Percentiles rank a stretch among this genome's conserved stretches.
Conservation (phyloP, 768 basidiomycete species). For the Nevesoporus exiguus region DNA sequence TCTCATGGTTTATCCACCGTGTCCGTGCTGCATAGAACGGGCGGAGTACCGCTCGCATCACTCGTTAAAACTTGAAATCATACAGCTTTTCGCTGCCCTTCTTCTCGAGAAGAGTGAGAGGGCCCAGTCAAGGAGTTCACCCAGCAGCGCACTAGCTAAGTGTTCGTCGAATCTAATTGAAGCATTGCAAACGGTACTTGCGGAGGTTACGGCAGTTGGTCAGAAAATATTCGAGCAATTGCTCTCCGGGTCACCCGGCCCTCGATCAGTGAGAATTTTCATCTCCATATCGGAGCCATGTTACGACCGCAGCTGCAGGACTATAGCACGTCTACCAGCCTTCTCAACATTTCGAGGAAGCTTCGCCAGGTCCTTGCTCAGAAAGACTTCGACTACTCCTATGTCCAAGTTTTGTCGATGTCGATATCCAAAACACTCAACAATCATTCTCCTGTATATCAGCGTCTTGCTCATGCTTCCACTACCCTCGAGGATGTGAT, state of each 20-base stretch:
- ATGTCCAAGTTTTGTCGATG: conserved; percentile 53
- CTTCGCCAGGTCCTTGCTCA: conserved; percentile 42
- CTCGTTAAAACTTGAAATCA: conserved; percentile 37
- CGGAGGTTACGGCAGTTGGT: conserved; percentile 18
- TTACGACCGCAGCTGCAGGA: conserved; percentile 24
- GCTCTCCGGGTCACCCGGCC: conserved; percentile 9
- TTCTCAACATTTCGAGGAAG: conserved; percentile 39
- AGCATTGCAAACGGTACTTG: conserved; percentile 22
- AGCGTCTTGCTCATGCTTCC: conserved; percentile 30
- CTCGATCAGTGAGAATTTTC: conserved; percentile 25
- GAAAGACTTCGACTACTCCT: conserved; percentile 60
- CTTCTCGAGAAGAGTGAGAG: conserved; percentile 35
- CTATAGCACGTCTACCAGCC: conserved; percentile 32
- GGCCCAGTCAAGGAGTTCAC: neutral
- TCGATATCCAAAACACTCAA: conserved; percentile 48
- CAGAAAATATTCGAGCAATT: conserved; percentile 18
- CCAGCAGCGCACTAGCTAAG: neutral
- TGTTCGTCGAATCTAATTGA: conserved; percentile 14
- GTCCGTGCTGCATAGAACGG: conserved; percentile 26
- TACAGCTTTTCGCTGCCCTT: conserved; percentile 41
- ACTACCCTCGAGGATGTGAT: conserved; percentile 45
- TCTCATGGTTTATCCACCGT: conserved; percentile 40
- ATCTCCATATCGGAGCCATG: neutral
- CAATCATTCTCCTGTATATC: conserved; percentile 34
- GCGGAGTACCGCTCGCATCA: conserved; percentile 28